Conservation (phyloP, 192 early-diverging fungal species). For the Backusella mclennaniae region DNA sequence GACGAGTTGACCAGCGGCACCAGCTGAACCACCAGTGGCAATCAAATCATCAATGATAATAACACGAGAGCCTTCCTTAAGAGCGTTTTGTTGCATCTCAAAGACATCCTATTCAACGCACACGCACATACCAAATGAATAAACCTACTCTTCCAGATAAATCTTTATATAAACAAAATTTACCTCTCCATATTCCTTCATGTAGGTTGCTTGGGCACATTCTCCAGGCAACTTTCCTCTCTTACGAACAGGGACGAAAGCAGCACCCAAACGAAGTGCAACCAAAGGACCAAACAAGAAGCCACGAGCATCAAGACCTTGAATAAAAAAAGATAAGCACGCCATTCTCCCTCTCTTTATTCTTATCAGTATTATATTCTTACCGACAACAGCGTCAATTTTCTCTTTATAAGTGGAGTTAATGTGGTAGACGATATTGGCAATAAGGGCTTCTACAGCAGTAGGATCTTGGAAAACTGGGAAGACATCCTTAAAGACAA, state of each 20-base stretch:
- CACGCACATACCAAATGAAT: not conserved
- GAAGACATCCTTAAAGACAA: constrained; percentile 97
- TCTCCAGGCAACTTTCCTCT: constrained; percentile 92
- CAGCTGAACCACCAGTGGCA: constrained; percentile 63
- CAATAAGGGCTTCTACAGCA: constrained; percentile 88
- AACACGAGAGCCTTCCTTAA: constrained; percentile 81
- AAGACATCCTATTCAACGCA: constrained; percentile 70
- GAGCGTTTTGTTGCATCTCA: constrained; percentile 83
- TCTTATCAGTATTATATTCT: not conserved
- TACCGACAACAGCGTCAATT: constrained; percentile 90
- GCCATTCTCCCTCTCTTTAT: not conserved
- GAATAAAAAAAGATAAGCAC: not conserved
- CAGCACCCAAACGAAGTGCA: constrained; percentile 80
- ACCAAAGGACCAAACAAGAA: constrained; percentile 95
- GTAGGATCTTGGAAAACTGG: constrained; percentile 94
- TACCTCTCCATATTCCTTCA: constrained; percentile 94
- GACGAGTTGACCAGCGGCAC: constrained; percentile 67
- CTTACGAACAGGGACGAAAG: constrained; percentile 96
- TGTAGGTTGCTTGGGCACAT: constrained; percentile 67
- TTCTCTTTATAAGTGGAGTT: constrained; percentile 56
- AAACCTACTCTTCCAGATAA: not conserved
- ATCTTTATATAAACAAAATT: not conserved
- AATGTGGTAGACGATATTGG: constrained; percentile 84
- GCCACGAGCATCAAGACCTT: constrained; percentile 92
- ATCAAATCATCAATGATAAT: constrained; percentile 97